Evolutionary conservation across 495 filamentous ascomycete species (phyloP).

Genomic region (Trichoderma reesei): DNA sequence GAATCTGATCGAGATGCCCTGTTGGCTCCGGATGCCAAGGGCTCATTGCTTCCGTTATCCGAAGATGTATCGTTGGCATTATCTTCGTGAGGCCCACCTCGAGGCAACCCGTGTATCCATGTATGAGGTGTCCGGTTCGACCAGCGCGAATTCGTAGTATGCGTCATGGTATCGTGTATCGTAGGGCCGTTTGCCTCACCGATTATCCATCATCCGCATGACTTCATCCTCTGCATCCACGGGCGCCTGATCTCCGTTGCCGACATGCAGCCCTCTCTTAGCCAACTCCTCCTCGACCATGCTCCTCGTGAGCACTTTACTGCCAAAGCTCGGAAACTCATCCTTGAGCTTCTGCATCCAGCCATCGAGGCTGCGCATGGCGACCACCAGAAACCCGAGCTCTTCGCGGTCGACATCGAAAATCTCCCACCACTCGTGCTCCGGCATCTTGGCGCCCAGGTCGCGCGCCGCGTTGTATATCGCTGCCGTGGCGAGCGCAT

Average conservation of each 20-base stretch:
- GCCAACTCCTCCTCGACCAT: conserved; percentile 34
- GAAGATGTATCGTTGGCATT: too few relatives aligned
- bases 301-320: conserved; percentile 31
- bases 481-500: conserved; percentile 73
- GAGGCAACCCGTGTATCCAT: background rate
- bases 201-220: conserved; percentile 11
- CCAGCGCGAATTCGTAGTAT: background rate
- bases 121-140: background rate
- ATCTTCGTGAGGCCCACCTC: background rate
- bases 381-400: conserved; percentile 85
- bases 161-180: background rate
- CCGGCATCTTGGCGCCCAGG: conserved; percentile 62
- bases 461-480: conserved; percentile 86
- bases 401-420: conserved; percentile 98
- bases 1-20: too few relatives aligned
- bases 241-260: conserved; percentile 19
- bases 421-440: conserved; percentile 89
- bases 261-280: conserved; percentile 30
- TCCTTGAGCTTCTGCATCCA: conserved; percentile 45
- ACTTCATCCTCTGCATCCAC: conserved; percentile 28
- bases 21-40: background rate
- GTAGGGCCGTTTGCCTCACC: background rate
- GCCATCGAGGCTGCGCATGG: conserved; percentile 67
- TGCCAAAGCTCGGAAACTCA: conserved; percentile 21
- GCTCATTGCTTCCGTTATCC: background rate